phyloP scores from a whole-genome alignment of 2,329 filamentous ascomycete genomes.

The Fusarium gaditjirri region DNA sequence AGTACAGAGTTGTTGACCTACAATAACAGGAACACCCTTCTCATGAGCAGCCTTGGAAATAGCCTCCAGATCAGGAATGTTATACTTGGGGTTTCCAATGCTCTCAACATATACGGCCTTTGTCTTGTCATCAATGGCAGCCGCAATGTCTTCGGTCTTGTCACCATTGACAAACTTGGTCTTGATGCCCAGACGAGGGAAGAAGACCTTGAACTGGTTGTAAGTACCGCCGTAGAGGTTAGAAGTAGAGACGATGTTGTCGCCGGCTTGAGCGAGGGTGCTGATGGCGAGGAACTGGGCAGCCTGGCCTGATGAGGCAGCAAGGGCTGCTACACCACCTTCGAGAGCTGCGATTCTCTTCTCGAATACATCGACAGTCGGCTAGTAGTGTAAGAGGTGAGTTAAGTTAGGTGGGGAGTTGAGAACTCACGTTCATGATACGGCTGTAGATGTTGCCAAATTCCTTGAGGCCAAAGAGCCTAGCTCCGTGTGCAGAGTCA shows the following conservation, averaged over 20 bases:
- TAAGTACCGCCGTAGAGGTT: slow-evolving; percentile 96
- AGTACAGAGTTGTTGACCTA: slow-evolving; percentile 46
- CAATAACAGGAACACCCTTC: slow-evolving; percentile 73
- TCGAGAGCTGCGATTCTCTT: slow-evolving; percentile 96
- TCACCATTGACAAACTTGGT: slow-evolving; percentile 91
- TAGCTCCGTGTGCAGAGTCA: slow-evolving; percentile 93
- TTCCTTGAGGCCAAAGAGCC: slow-evolving; percentile 96
- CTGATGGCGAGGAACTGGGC: slow-evolving; percentile 92
- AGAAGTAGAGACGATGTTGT: slow-evolving; percentile 92
- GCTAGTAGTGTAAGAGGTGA: slow-evolving; percentile 59
- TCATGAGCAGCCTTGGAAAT: slow-evolving; percentile 83
- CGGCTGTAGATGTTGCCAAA: slow-evolving; percentile 98
- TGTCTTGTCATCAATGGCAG: slow-evolving; percentile 89
- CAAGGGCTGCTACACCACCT: slow-evolving; percentile 87
- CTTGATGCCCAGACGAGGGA: slow-evolving; percentile 85
- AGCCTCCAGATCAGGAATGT: slow-evolving; percentile 88
- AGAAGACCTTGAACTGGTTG: slow-evolving; percentile 94
- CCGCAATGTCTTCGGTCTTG: slow-evolving; percentile 79
- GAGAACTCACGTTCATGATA: slow-evolving; percentile 81
- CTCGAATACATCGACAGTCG: slow-evolving; percentile 95
- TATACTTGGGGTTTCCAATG: slow-evolving; percentile 94
- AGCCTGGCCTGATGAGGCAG: slow-evolving; percentile 85
- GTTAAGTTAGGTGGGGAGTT: not conserved
- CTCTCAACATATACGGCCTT: slow-evolving; percentile 93
- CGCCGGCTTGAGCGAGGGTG: slow-evolving; percentile 85